Evolutionary conservation across 352 stramenopile species (phyloP).

Genomic region (Pythium brachiatum): DNA sequence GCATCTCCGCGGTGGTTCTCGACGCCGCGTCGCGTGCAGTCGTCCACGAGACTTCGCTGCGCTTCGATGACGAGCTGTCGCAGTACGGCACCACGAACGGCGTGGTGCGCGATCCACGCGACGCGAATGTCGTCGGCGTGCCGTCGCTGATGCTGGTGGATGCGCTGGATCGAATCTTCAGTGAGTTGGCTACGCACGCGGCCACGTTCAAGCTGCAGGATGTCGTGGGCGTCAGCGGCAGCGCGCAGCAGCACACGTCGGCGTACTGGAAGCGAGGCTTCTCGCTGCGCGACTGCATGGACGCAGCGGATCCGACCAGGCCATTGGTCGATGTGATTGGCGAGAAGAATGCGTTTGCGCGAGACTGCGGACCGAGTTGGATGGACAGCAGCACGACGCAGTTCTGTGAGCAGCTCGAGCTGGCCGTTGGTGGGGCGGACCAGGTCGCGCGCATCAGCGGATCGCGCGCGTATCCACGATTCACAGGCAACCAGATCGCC

Average conservation of each 20-base stretch:
- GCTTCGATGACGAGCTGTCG: slow-evolving; percentile 69
- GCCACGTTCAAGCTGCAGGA: slow-evolving; percentile 38
- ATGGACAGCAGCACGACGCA: slow-evolving; percentile 77
- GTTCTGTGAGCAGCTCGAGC: slow-evolving; percentile 59
- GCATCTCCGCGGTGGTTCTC: slow-evolving; percentile 71
- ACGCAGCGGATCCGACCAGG: slow-evolving; percentile 26
- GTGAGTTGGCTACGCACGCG: slow-evolving; percentile 31
- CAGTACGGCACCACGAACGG: slow-evolving; percentile 66
- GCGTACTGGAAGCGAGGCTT: slow-evolving; percentile 74
- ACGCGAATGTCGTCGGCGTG: slow-evolving; percentile 48
- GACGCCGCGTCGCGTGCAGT: slow-evolving; percentile 31
- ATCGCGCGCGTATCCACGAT: slow-evolving; percentile 78
- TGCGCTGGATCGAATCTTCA: slow-evolving; percentile 65
- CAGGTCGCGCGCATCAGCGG: slow-evolving; percentile 68
- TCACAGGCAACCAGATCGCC: slow-evolving; percentile 80
- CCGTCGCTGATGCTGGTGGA: slow-evolving; percentile 81
- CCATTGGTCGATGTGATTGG: slow-evolving; percentile 22
- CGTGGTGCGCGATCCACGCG: slow-evolving; percentile 41
- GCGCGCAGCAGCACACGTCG: slow-evolving; percentile 80
- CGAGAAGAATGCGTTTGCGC: slow-evolving; percentile 35
- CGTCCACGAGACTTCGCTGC: slow-evolving; percentile 54
- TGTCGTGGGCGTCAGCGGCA: slow-evolving; percentile 64
- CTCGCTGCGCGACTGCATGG: slow-evolving; percentile 33
- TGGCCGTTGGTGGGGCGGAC: slow-evolving; percentile 48
- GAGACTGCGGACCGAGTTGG: slow-evolving; percentile 75